Percentiles rank a stretch among this genome's conserved stretches.
phyloP scores from a whole-genome alignment of 805 yeast genomes.

The Ogataea siamensis region DNA sequence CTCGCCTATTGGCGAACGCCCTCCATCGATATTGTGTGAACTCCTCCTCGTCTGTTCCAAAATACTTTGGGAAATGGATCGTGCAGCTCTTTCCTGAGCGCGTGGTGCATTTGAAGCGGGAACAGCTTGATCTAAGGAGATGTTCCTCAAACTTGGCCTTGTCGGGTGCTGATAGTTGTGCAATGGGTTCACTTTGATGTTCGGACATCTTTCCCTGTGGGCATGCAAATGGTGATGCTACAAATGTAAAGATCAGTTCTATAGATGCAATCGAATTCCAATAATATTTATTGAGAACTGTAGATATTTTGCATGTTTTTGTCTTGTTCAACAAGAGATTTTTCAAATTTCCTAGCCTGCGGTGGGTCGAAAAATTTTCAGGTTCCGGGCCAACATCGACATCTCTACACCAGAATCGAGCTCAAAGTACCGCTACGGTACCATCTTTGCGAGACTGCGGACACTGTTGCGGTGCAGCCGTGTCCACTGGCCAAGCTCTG shows the following conservation, averaged over 20 bases:
- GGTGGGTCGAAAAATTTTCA: constrained; percentile 12
- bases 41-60: constrained; percentile 34
- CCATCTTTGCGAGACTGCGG: not conserved
- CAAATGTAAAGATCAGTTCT: constrained; percentile 5
- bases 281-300: constrained; percentile 8
- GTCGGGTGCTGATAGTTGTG: constrained; percentile 18
- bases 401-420: constrained; percentile 9
- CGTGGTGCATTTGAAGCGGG: constrained; percentile 19
- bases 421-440: not conserved
- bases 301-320: constrained; percentile 11
- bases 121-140: constrained; percentile 20
- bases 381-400: no score
- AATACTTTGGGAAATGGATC: constrained; percentile 30
- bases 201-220: constrained; percentile 10
- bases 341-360: constrained; percentile 8
- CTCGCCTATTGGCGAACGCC: constrained; percentile 26
- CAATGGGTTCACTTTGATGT: constrained; percentile 5
- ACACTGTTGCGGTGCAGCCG: constrained; percentile 1
- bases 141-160: constrained; percentile 30
- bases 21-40: constrained; percentile 25
- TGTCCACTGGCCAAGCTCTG: constrained; percentile 1
- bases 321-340: constrained; percentile 12
- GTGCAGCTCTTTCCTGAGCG: constrained; percentile 10
- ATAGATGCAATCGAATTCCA: constrained; percentile 12
- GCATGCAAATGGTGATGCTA: constrained; percentile 11